Percentiles rank a stretch among this genome's conserved stretches.
Evolutionary conservation across 192 early-diverging fungal genomes (phyloP).

Genomic region (Anaeromyces robustus): DNA sequence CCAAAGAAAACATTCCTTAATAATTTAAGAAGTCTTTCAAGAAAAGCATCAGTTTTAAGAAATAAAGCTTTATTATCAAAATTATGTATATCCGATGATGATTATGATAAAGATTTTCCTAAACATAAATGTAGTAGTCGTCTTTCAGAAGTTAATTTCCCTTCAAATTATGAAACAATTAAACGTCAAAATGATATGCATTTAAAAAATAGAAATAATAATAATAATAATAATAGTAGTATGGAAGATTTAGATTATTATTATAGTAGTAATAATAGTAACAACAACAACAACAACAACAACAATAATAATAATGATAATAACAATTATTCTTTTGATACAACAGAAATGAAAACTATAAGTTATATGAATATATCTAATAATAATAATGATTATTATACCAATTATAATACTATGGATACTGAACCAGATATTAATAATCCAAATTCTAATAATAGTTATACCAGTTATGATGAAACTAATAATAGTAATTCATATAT

Average conservation of each 20-base stretch:
- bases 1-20: not conserved
- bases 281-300: too few species aligned
- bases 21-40: not conserved
- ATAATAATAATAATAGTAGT: too few species aligned
- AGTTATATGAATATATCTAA: not conserved
- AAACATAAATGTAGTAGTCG: not conserved
- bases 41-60: not conserved
- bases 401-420: not conserved
- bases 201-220: not conserved
- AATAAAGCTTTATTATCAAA: not conserved
- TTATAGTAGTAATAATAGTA: not conserved
- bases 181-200: not conserved
- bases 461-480: not conserved
- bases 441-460: not conserved
- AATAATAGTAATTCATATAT: not conserved
- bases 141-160: not conserved
- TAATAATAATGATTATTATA: not conserved
- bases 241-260: not conserved
- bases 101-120: not conserved
- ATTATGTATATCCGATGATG: not conserved
- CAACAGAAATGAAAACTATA: not conserved
- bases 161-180: not conserved
- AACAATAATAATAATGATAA: not conserved
- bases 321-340: not conserved
- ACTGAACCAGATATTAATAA: not conserved